Conservation (phyloP, 192 early-diverging fungal genomes). For the Linnemannia elongata region DNA sequence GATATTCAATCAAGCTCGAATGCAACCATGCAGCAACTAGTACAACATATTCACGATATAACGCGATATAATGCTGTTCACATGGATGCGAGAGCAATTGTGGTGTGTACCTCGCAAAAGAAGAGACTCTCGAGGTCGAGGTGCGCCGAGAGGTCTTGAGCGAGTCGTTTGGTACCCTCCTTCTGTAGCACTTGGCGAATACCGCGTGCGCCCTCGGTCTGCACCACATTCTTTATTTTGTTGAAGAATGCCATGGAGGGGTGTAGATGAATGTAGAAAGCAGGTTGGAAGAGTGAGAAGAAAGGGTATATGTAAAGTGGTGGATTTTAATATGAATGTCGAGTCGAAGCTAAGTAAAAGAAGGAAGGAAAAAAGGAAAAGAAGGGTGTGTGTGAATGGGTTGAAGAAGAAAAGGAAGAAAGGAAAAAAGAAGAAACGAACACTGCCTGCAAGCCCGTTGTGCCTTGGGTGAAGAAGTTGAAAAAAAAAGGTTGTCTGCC, state of each 20-base stretch:
- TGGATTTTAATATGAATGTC: neutral
- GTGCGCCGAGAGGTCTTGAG: conserved; percentile 47
- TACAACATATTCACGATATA: neutral
- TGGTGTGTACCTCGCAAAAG: conserved; percentile 39
- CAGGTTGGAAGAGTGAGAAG: neutral
- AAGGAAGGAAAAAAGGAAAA: neutral
- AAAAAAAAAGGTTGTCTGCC: too few relatives aligned
- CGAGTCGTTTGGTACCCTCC: conserved; percentile 49
- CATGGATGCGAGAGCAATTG: neutral
- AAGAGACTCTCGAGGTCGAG: conserved; percentile 28
- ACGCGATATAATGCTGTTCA: neutral
- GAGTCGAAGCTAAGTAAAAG: neutral
- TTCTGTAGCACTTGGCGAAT: conserved; percentile 49
- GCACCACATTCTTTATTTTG: conserved; percentile 46
- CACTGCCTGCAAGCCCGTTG: neutral
- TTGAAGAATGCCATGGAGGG: conserved; percentile 49
- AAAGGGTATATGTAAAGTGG: neutral
- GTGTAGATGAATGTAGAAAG: neutral
- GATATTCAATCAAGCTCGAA: neutral
- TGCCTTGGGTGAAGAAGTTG: neutral
- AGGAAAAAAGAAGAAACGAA: neutral
- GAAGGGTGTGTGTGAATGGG: neutral
- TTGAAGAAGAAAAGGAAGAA: neutral
- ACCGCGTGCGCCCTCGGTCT: conserved; percentile 49
- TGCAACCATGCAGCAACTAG: neutral